Base-by-base conservation (phyloP, 306 rosid species). In the Pachyrhizus erosus region DNA sequence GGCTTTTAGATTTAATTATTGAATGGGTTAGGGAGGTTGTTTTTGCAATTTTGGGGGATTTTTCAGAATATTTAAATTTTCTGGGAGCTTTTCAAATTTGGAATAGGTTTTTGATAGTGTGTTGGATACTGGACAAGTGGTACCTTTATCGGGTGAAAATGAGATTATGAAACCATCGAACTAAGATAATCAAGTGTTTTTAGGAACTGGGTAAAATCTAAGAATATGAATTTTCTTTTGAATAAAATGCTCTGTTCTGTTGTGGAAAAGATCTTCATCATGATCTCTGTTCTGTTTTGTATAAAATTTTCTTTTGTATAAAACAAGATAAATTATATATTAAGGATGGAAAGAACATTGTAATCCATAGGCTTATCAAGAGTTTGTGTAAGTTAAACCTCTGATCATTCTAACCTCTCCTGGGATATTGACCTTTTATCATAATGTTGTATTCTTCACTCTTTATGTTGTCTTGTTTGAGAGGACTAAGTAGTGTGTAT, bases 231-330 rank as follows among this genome's bases (percentile, higher is more conserved):
- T 42, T 3, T n/a, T 17, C 13, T 39, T 17, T 31, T 43, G 0
- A 0, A 3, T 4, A 48, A 7, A 17, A 49, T 81, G 17, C 57
- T 62, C 24, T 62, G 42, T 54, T 23, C 52, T 43, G 20, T 64
- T 37, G 24, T 18, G 74, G 69, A 69, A 57, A 70, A 80, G 49
- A 73, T 37, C 17, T 48, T 13, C 15, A 48, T 34, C 76, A 52
- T 68, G 5, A 39, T 52, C n/a, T n/a, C n/a, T n/a, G n/a, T n/a
- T n/a, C n/a, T n/a, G n/a, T n/a, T n/a, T n/a, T n/a, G n/a, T n/a
- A n/a, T n/a, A n/a, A n/a, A n/a, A n/a, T n/a, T n/a, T n/a, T n/a
- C n/a, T n/a, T n/a, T n/a, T n/a, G n/a, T n/a, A n/a, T n/a, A n/a
- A n/a, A n/a, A n/a, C n/a, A n/a, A 26, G 62, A 18, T 13, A 18